These are phyloP conservation scores for Oryza australiensis DNA, from an alignment of 176 grass and related monocot species.

Conservation along the genomic window DNA sequence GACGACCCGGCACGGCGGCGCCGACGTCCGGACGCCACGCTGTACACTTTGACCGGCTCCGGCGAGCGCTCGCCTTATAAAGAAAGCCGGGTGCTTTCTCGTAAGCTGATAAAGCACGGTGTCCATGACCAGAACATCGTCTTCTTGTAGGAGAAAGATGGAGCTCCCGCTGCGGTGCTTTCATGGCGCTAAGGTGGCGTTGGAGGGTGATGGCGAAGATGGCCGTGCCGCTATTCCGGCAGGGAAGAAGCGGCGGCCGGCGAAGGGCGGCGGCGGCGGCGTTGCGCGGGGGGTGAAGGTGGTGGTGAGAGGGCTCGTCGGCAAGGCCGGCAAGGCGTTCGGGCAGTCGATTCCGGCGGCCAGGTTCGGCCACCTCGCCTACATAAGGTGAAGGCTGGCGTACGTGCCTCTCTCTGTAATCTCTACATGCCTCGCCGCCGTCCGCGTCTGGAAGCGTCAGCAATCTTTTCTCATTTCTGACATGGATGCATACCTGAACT, in stretches of 20 bases:
- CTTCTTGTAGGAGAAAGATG: neutral
- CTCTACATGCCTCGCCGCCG: too few species aligned
- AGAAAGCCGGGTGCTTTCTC: neutral
- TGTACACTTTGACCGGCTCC: neutral
- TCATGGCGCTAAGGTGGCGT: neutral
- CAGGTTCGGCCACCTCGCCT: slow-evolving; percentile 44
- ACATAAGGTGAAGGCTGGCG: slow-evolving; percentile 41
- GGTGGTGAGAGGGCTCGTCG: neutral
- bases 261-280: neutral
- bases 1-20: too few species aligned
- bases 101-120: neutral
- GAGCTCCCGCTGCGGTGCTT: neutral
- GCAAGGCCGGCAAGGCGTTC: slow-evolving; percentile 9
- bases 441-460: neutral
- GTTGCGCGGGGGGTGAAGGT: neutral
- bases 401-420: too few species aligned
- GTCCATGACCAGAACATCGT: neutral
- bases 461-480: too few species aligned
- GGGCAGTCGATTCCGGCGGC: slow-evolving; percentile 35
- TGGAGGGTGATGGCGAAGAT: neutral
- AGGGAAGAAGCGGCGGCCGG: too few species aligned
- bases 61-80: neutral
- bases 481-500: too few species aligned
- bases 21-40: neutral
- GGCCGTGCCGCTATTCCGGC: neutral